Evolutionary conservation across 164 flowering plant genomes (phyloP), one percentile per base, ranked within the genome.

Genomic region (Stephania cephalantha): DNA sequence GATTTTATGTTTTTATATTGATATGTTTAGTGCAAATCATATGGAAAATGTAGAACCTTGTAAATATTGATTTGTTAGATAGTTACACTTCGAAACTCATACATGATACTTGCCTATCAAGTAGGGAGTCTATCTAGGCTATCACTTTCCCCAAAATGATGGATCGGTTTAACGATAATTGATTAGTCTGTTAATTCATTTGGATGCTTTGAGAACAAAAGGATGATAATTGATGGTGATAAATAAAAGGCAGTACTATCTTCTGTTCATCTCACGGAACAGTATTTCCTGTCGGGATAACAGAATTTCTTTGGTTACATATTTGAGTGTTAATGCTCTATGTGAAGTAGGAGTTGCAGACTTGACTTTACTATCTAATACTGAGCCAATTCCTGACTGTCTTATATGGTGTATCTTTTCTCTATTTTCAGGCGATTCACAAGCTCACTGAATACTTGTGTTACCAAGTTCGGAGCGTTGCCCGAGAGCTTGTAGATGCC

Each of bases 371-470:
- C 42, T 35, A 35, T 35, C 42, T 35, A 2, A 35, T 35, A 35
- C 4, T 35, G 42, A 2, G 42, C 42, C 42, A 4, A 4, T 35
- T 35, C 42, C 1, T 35, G 42, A 35, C 42, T 35, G 42, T 35
- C 42, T 35, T 2, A 35, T 35, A 4, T 35, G 42, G 4, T 35
- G 42, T 25, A 25, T 35, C 42, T 17, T 70, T 29, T 45, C 45
- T 67, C 67, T 67, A n/a, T 70, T 22, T 87, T 82, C 88, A 92
- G 99, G 98, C 99, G 71, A 93, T 90, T 68, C 94, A 93, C 86
- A 95, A 95, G 82, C 89, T 93, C 71, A 74, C 92, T n/a, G 96
- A 93, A 61, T 93, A 93, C 80, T 81, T 95, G 77, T 79, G 98
- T 83, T 95, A 89, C 81, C 98, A 93, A 83, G 96, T 95, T 84